Percentiles rank a stretch among this genome's conserved stretches.
Conservation (phyloP, 805 yeast genomes). For the Clavispora fructus region DNA sequence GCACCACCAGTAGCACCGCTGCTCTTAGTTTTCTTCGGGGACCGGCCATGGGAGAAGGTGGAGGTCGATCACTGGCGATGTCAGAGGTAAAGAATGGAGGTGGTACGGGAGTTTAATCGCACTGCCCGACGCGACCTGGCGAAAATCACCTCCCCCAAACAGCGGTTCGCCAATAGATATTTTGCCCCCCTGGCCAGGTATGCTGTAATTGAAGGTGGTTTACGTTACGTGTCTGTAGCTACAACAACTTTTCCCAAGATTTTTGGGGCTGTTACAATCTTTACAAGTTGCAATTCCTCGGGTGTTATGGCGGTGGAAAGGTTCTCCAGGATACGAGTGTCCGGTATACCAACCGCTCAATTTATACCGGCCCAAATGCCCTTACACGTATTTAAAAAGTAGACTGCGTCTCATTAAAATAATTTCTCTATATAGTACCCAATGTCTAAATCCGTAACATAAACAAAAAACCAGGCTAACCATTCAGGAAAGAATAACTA, state of each 20-base stretch:
- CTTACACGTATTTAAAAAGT: background rate
- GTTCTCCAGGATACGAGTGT: too few species aligned
- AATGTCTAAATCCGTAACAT: slow-evolving; percentile 36
- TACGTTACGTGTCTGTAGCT: too few species aligned
- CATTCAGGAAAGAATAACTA: slow-evolving; percentile 10
- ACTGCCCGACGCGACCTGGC: background rate
- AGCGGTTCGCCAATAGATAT: too few species aligned
- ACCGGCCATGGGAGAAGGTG: background rate
- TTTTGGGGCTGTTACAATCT: too few species aligned
- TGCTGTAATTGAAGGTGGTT: too few species aligned
- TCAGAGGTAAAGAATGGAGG: background rate
- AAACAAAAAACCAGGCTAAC: background rate
- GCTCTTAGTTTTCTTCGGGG: background rate
- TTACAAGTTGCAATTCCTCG: too few species aligned
- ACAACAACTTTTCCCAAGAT: too few species aligned
- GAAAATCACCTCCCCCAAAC: too few species aligned
- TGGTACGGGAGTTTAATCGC: background rate
- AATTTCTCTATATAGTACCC: slow-evolving; percentile 27
- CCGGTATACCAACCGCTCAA: too few species aligned
- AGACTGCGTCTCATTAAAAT: slow-evolving; percentile 20
- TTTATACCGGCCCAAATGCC: too few species aligned
- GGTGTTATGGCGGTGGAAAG: too few species aligned
- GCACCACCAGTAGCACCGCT: slow-evolving; percentile 1
- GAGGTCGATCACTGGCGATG: background rate
- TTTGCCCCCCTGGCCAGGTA: too few species aligned